Base-by-base conservation (phyloP, 148 eudicot species). In the Selenicereus undatus region DNA sequence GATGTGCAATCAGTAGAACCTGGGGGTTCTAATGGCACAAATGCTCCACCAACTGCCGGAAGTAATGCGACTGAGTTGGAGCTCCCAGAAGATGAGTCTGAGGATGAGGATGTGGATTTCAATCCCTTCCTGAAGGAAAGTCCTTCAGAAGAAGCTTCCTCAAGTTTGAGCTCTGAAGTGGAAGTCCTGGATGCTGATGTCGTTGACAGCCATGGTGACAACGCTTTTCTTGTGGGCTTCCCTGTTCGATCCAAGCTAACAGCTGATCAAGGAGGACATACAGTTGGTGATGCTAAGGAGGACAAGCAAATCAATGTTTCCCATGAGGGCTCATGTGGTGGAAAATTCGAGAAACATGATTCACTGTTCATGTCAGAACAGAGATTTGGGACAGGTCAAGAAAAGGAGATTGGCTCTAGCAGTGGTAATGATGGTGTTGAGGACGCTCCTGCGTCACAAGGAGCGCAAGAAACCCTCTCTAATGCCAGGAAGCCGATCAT, bases 31-130 rank as follows among this genome's bases (percentile, higher is more conserved):
- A 50, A 30, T 81, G 75, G 9, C 14, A 77, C 32, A 35, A 78
- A 64, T 17, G 74, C 30, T 62, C 20, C 8, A 36, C 52, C 35
- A 29, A 50, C 17, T 74, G 22, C 77, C 56, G 73, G 54, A 5
- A 71, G 20, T 48, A 50, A 54, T 81, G 81, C 71, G 65, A 82
- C 78, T 76, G 73, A 80, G 43, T 54, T 79, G 77, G 92, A 87
- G 84, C 84, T 80, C 5, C 86, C 69, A 75, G 86, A 76, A 13
- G 88, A 86, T 16, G 97, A 88, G 79, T 93, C 93, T 21, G 98
- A 94, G 86, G 97, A 93, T 12, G 97, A 89, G 81, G 99, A 95
- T 91, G 80, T 91, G 29, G 99, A 95, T 89, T 93, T 95, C 62
- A 91, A 93, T 84, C 99, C 99, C 11, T 93, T 92, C 76, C 52